These are phyloP conservation scores for Nannizzia gypsea DNA, from an alignment of 2,329 filamentous ascomycete species.

Conservation along the genomic window DNA sequence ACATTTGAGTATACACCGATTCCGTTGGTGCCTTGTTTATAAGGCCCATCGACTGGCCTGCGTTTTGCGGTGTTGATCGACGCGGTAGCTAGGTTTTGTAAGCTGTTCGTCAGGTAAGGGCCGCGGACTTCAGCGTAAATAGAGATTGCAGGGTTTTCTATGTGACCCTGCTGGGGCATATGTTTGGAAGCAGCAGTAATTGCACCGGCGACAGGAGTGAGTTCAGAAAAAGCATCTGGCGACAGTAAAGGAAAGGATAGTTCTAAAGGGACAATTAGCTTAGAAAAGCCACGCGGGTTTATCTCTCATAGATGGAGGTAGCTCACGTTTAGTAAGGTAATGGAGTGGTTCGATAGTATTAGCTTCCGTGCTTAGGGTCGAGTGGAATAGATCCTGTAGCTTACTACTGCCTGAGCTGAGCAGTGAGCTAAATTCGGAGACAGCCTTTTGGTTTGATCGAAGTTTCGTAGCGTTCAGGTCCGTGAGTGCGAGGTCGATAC, in stretches of 20 bases:
- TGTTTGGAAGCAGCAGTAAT: constrained; percentile 51
- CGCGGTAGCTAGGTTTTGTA: constrained; percentile 78
- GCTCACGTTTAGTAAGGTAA: constrained; percentile 74
- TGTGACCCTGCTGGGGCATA: constrained; percentile 35
- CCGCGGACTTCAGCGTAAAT: constrained; percentile 80
- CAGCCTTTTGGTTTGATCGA: constrained; percentile 79
- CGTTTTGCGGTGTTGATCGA: constrained; percentile 74
- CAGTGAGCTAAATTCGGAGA: constrained; percentile 64
- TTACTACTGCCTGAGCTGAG: constrained; percentile 69
- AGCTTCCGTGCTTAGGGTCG: constrained; percentile 65
- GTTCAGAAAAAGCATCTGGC: constrained; percentile 60
- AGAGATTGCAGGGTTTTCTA: constrained; percentile 58
- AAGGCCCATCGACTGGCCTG: constrained; percentile 64
- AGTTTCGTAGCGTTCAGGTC: constrained; percentile 86
- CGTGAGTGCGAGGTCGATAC: constrained; percentile 68
- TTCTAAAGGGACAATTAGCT: constrained; percentile 29
- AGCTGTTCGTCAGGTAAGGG: constrained; percentile 67
- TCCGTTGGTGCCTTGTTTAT: constrained; percentile 78
- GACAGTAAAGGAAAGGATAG: constrained; percentile 69
- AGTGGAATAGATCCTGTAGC: constrained; percentile 72
- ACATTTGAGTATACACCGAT: constrained; percentile 80
- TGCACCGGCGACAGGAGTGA: constrained; percentile 69
- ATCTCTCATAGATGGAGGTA: neutral
- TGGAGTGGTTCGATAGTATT: constrained; percentile 77
- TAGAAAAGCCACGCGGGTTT: neutral